Evolutionary conservation across 2,329 filamentous ascomycete genomes (phyloP).

Genomic region (Apiospora marii): DNA sequence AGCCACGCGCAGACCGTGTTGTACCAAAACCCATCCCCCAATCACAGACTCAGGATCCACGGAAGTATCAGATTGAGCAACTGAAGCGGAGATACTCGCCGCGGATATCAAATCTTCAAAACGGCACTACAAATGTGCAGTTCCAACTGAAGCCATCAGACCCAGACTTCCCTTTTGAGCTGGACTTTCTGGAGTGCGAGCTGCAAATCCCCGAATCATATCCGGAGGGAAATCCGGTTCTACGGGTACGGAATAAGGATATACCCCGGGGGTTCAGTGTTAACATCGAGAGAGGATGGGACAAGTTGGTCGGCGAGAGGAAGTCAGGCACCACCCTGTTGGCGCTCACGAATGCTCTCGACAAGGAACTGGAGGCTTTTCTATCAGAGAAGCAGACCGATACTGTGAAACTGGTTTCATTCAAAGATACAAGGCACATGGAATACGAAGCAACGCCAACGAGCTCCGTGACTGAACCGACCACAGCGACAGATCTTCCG

Average conservation of each 20-base stretch:
- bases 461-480: conserved; percentile 25
- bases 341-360: conserved; percentile 71
- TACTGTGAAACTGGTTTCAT: conserved; percentile 73
- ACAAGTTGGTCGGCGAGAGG: conserved; percentile 65
- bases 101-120: conserved; percentile 50
- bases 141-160: conserved; percentile 78
- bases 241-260: conserved; percentile 72
- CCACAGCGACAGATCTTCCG: background rate
- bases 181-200: conserved; percentile 72
- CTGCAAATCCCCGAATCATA: conserved; percentile 71
- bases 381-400: conserved; percentile 75
- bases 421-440: conserved; percentile 63
- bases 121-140: conserved; percentile 63
- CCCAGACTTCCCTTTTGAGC: conserved; percentile 83
- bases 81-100: conserved; percentile 71
- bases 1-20: conserved; percentile 55
- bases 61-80: conserved; percentile 78
- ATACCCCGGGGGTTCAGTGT: conserved; percentile 77
- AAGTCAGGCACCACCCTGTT: conserved; percentile 66
- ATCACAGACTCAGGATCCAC: conserved; percentile 70
- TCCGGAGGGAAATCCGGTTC: conserved; percentile 62
- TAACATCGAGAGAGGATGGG: conserved; percentile 80
- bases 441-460: conserved; percentile 34
- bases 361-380: conserved; percentile 75
- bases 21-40: conserved; percentile 72